Conservation (phyloP, 495 filamentous ascomycete genomes). For the Evernia prunastri region DNA sequence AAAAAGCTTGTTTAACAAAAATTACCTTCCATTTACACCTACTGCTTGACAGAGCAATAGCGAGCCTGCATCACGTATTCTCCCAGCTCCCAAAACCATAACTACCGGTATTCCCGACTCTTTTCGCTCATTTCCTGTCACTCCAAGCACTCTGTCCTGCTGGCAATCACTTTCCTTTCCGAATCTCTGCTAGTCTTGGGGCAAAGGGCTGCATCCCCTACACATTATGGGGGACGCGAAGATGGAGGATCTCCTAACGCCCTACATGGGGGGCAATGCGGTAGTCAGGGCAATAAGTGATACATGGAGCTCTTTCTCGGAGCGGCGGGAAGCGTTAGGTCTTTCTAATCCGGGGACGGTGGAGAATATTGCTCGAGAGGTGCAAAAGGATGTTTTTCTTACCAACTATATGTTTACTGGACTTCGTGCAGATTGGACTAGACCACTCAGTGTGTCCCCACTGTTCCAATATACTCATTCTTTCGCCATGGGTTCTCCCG, state of each 20-base stretch:
- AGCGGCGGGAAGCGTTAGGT: constrained; percentile 78
- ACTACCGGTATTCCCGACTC: neutral
- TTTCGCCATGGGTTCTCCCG: constrained; percentile 83
- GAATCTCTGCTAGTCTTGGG: neutral
- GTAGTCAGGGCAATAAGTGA: constrained; percentile 62
- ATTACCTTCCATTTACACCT: neutral
- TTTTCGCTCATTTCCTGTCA: neutral
- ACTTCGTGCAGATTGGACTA: constrained; percentile 89
- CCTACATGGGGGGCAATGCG: constrained; percentile 66
- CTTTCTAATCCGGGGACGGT: constrained; percentile 87
- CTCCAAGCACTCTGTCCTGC: neutral
- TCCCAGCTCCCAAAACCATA: neutral
- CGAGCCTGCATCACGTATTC: neutral
- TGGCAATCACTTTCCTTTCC: constrained; percentile 37
- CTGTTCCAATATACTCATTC: constrained; percentile 97
- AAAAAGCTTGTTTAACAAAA: neutral
- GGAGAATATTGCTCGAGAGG: constrained; percentile 86
- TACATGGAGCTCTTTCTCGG: constrained; percentile 74
- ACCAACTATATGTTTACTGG: constrained; percentile 94
- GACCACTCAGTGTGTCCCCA: constrained; percentile 85
- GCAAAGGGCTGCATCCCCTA: constrained; percentile 8
- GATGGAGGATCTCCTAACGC: constrained; percentile 47
- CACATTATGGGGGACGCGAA: constrained; percentile 33
- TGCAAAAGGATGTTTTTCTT: constrained; percentile 88
- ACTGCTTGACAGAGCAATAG: neutral